Conservation (phyloP, 257 asterid genomes). For the Galeopsis tetrahit region DNA sequence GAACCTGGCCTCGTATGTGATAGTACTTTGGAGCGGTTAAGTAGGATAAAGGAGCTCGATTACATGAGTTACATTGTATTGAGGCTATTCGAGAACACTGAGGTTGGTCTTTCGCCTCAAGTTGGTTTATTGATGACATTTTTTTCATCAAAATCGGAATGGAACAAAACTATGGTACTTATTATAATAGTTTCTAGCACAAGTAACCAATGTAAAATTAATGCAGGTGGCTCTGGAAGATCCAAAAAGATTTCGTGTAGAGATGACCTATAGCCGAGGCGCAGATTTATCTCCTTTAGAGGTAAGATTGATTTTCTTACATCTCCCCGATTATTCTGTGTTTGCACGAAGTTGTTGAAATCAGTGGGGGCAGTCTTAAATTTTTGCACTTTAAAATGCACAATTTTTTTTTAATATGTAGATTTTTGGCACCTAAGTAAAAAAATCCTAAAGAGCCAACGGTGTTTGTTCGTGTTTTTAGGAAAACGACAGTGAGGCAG, state of each 20-base stretch:
- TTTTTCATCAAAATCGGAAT: conserved; percentile 1
- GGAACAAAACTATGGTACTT: conserved; percentile 4
- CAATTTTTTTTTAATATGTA: too few species aligned
- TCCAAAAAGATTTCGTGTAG: conserved; percentile 83
- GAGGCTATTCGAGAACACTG: conserved; percentile 87
- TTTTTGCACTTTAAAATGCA: neutral
- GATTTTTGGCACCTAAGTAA: too few species aligned
- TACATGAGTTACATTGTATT: conserved; percentile 96
- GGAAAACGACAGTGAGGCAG: conserved; percentile 69
- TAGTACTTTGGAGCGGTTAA: conserved; percentile 81
- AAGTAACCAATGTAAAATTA: conserved; percentile 25
- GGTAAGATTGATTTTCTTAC: conserved; percentile 41
- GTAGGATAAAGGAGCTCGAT: conserved; percentile 87
- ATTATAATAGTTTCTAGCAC: conserved; percentile 19
- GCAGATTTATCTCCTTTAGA: conserved; percentile 93
- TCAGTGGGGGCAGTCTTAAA: too few species aligned
- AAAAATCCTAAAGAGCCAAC: neutral
- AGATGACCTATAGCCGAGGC: conserved; percentile 88
- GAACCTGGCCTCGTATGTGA: conserved; percentile 87
- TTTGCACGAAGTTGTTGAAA: conserved; percentile 6
- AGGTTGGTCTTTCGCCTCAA: conserved; percentile 49
- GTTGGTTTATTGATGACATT: neutral
- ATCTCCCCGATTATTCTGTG: neutral
- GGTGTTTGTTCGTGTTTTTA: conserved; percentile 32
- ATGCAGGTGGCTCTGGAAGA: conserved; percentile 84